Base-by-base conservation (phyloP, 192 early-diverging fungal genomes). In the Mortierella hygrophila region DNA sequence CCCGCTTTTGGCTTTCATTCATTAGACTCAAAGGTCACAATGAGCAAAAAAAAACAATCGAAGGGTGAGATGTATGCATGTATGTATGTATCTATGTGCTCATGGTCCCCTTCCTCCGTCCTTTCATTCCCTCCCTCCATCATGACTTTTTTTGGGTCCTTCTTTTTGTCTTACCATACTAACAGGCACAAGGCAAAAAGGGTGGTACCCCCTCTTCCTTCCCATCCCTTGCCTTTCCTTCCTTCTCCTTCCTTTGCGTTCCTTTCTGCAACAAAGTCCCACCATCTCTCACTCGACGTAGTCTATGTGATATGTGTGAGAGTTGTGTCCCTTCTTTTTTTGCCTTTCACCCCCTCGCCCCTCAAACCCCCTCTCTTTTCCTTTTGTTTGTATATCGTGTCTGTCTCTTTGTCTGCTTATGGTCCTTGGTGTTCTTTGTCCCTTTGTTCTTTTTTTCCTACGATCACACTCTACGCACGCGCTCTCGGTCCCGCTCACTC, bases 401-500 rank as follows among this genome's bases (percentile, higher is more conserved):
- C 29, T 32, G 29, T 32, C 3, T 65, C 23, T 9, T 26, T 32
- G n/a, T 65, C 10, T 65, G 10, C 0, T 9, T 9, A 13, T 26
- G 29, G 29, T 26, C 23, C 60, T 57, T 23, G 35, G 10, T 65
- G 8, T 60, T 60, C 21, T 55, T 23, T 60, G 2, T 60, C n/a
- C 9, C 55, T 60, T 60, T n/a, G 7, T 57, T 63, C 11, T 32
- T 65, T 65, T 65, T 65, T 29, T 65, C 29, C 60, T 65, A 65
- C 60, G 60, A 65, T 65, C 60, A 65, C 60, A 65, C 60, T 65
- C 55, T 65, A 65, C 29, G 60, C 60, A 65, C 60, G 60, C 60
- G 60, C 60, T 65, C 60, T 65, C 29, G 18, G 16, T 65, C 54
- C 23, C 54, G 10, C n/a, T 65, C 60, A 29, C 29, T 65, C 60